Evolutionary conservation across 2,329 filamentous ascomycete genomes (phyloP).

Genomic region (Aspergillus pseudoterreus): DNA sequence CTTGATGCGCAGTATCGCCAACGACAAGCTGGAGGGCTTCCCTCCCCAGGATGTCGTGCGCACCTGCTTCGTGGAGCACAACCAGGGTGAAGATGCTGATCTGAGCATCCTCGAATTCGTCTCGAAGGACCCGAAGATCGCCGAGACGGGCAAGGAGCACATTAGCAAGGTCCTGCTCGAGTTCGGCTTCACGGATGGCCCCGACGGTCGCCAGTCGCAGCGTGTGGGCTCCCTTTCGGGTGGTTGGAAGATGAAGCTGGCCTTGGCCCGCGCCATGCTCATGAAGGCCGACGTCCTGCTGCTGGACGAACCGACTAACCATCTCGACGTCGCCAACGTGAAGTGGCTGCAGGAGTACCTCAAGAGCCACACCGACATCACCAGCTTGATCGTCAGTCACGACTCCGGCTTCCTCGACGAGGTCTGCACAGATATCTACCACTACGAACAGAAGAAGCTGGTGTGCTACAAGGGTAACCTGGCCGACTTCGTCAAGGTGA

Average conservation of each 20-base stretch:
- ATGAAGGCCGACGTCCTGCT: constrained; percentile 94
- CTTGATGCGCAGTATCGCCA: constrained; percentile 92
- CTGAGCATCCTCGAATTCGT: constrained; percentile 94
- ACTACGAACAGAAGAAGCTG: constrained; percentile 98
- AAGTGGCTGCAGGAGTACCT: constrained; percentile 95
- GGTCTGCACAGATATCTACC: constrained; percentile 97
- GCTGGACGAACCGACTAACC: constrained; percentile 98
- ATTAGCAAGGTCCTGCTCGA: constrained; percentile 82
- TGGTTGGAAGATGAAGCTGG: constrained; percentile 99
- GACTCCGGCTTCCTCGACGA: constrained; percentile 96
- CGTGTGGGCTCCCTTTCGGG: constrained; percentile 92
- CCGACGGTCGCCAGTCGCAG: constrained; percentile 81
- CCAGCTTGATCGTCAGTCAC: constrained; percentile 95
- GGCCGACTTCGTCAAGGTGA: constrained; percentile 72
- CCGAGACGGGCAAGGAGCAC: constrained; percentile 70
- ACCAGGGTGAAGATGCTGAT: constrained; percentile 96
- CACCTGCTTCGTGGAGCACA: constrained; percentile 98
- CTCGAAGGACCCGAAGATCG: constrained; percentile 81
- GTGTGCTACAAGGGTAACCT: constrained; percentile 51
- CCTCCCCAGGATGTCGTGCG: constrained; percentile 86
- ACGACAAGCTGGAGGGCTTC: constrained; percentile 95
- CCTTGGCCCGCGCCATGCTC: constrained; percentile 92
- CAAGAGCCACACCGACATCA: constrained; percentile 93
- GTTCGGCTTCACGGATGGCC: constrained; percentile 89
- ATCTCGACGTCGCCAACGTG: constrained; percentile 93